These are phyloP conservation scores for Xylaria arbuscula DNA, from an alignment of 2,329 filamentous ascomycete species.

Conservation along the genomic window DNA sequence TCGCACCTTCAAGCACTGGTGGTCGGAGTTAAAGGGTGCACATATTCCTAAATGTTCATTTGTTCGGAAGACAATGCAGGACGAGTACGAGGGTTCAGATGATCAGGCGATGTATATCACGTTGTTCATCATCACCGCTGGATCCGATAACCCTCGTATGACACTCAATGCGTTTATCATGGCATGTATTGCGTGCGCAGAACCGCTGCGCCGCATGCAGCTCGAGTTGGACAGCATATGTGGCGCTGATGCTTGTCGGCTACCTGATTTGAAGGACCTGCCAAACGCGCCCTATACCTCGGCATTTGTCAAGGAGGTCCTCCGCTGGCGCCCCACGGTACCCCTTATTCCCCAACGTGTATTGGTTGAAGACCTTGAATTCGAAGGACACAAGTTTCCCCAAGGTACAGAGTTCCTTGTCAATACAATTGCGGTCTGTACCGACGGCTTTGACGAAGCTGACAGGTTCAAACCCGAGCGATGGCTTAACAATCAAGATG, in stretches of 20 bases:
- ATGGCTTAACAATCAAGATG: conserved; percentile 29
- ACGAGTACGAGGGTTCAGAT: conserved; percentile 50
- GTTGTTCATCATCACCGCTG: conserved; percentile 54
- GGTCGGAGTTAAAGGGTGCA: conserved; percentile 44
- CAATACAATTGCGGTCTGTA: conserved; percentile 53
- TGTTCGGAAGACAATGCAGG: conserved; percentile 50
- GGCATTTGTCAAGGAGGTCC: conserved; percentile 58
- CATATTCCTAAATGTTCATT: conserved; percentile 41
- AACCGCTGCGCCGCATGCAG: conserved; percentile 52
- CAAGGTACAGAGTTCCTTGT: conserved; percentile 57
- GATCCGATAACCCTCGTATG: conserved; percentile 57
- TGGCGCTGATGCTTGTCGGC: conserved; percentile 50
- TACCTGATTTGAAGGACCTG: conserved; percentile 57
- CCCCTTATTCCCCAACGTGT: conserved; percentile 53
- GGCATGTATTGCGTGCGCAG: conserved; percentile 49
- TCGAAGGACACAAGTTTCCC: conserved; percentile 58
- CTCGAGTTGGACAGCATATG: conserved; percentile 58
- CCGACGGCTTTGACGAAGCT: conserved; percentile 15
- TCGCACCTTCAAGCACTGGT: conserved; percentile 52
- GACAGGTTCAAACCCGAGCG: conserved; percentile 32
- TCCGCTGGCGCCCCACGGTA: conserved; percentile 59
- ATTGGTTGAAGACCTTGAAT: conserved; percentile 57
- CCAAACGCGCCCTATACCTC: conserved; percentile 55
- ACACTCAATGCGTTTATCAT: conserved; percentile 50
- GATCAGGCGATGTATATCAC: conserved; percentile 56